Base-by-base conservation (phyloP, 2,329 filamentous ascomycete genomes). In the Botrytis deweyae region DNA sequence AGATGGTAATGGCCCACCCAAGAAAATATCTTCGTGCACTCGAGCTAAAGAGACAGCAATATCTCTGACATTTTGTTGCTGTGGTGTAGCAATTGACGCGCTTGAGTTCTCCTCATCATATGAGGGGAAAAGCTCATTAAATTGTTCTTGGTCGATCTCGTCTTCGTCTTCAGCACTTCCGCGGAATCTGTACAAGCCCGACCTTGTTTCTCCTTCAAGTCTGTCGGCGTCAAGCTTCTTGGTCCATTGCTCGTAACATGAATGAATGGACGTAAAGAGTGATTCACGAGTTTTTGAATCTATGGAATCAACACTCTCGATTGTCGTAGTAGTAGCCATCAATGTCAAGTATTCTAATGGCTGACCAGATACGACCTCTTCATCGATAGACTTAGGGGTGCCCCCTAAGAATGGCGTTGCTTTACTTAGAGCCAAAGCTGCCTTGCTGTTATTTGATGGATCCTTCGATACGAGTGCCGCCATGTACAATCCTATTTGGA, bases 211-310 rank as follows among this genome's bases (percentile, higher is more conserved):
- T 77, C 92, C 90, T 65, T 92, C 89, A 78, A 91, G 89, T 78
- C 93, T 92, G 76, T 98, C 95, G 33, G 89, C 86, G 71, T 91
- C 88, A 3, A 97, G 88, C 80, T 92, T 91, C 69, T 88, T 87
- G 77, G 89, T 93, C 95, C 95, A 99, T 69, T 94, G 87, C 25
- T 89, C 84, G 79, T 95, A 97, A 79, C 97, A 91, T 25, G 85
- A 85, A 70, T 92, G 88, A 75, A 98, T 90, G 29, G 90, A 87
- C 77, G 88, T 87, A 72, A 92, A 90, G 2, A 95, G 82, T 14
- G 87, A 82, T 42, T 88, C 84, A 38, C 89, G 86, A 20, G 36
- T 66, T 25, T 70, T 33, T 25, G 86, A 81, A 67, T 82, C 77
- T 69, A 89, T 81, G 75, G 82, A 81, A 58, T 82, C 77, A 0